Evolutionary conservation across 176 grass and related monocot genomes (phyloP).

Genomic region (Lolium multiflorum): DNA sequence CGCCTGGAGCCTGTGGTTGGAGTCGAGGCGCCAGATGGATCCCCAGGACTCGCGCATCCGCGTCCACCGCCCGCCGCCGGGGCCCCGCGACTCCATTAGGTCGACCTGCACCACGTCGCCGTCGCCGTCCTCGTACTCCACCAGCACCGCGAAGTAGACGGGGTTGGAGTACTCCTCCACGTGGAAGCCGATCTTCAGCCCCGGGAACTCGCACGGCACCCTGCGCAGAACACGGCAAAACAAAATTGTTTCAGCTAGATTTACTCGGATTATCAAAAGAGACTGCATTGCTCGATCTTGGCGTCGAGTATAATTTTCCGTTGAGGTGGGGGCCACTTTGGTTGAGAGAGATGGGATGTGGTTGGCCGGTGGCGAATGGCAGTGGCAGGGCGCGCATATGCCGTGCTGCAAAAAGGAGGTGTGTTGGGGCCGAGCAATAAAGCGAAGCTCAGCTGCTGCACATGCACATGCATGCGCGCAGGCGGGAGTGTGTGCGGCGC

Average conservation of each 20-base stretch:
- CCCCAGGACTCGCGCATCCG: constrained; percentile 82
- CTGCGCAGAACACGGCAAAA: constrained; percentile 37
- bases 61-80: constrained; percentile 53
- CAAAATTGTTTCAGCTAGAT: no score
- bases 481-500: neutral
- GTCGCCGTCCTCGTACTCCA: constrained; percentile 95
- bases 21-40: constrained; percentile 70
- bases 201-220: constrained; percentile 84
- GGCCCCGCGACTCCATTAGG: constrained; percentile 57
- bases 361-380: constrained; percentile 42
- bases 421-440: constrained; percentile 31
- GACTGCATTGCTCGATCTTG: neutral
- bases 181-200: constrained; percentile 79
- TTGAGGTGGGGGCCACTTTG: neutral
- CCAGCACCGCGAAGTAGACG: constrained; percentile 72
- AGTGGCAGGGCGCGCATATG: constrained; percentile 21
- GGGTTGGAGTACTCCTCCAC: constrained; percentile 82
- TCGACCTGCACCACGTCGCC: constrained; percentile 91
- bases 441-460: constrained; percentile 39
- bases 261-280: neutral
- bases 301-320: neutral
- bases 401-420: constrained; percentile 25
- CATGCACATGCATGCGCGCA: constrained; percentile 50
- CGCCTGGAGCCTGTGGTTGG: constrained; percentile 58
- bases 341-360: neutral